phyloP scores from a whole-genome alignment of 1,284 basidiomycete genomes.

The Austroboletus novae-zelandiae region DNA sequence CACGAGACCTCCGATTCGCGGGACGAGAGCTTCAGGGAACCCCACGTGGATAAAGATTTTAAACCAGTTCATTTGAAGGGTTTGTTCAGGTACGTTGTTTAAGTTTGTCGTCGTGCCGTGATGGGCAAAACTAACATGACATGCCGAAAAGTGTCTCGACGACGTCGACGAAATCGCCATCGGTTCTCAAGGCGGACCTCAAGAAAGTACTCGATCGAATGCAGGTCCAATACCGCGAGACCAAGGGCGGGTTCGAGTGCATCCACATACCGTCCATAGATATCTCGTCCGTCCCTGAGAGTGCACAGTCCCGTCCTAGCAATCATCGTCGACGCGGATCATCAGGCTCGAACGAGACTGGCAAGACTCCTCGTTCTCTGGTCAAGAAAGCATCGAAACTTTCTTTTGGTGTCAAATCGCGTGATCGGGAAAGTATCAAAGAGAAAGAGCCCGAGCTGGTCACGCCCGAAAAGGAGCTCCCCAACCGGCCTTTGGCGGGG shows the following conservation, averaged over 20 bases:
- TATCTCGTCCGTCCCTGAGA: conserved; percentile 63
- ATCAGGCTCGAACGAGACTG: conserved; percentile 47
- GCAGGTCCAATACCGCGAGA: conserved; percentile 92
- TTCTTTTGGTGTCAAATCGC: conserved; percentile 56
- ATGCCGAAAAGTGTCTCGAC: conserved; percentile 74
- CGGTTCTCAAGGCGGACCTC: conserved; percentile 82
- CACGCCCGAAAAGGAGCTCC: conserved; percentile 44
- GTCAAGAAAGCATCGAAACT: conserved; percentile 75
- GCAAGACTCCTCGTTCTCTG: conserved; percentile 52
- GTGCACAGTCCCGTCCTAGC: conserved; percentile 30
- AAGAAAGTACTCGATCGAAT: conserved; percentile 87
- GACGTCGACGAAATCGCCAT: conserved; percentile 87
- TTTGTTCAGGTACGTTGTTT: conserved; percentile 70
- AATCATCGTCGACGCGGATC: conserved; percentile 51
- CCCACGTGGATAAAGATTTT: conserved; percentile 62
- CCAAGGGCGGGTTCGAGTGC: conserved; percentile 92
- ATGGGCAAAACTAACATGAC: conserved; percentile 2
- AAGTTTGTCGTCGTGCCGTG: neutral
- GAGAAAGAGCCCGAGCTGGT: conserved; percentile 41
- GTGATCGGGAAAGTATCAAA: conserved; percentile 36
- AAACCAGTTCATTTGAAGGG: conserved; percentile 91
- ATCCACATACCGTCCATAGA: conserved; percentile 94
- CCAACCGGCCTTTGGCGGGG: conserved; percentile 51
- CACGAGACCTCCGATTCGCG: conserved; percentile 38
- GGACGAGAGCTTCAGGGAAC: conserved; percentile 35